Conservation (phyloP, 306 rosid genomes). For the Citrullus amarus region DNA sequence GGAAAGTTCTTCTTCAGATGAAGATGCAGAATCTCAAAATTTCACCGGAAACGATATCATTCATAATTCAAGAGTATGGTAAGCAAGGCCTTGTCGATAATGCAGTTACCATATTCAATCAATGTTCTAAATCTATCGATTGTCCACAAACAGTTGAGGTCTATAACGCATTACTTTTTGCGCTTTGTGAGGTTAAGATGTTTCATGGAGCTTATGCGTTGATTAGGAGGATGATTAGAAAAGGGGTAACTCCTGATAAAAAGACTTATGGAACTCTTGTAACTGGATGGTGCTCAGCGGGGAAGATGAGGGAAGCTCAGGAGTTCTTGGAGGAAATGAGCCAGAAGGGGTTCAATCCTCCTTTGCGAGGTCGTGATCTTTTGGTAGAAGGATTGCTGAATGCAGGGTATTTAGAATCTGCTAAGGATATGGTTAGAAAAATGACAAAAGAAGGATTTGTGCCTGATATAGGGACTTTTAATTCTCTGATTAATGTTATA, state of each 20-base stretch:
- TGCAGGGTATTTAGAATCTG: slow-evolving; percentile 62
- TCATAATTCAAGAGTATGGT: slow-evolving; percentile 56
- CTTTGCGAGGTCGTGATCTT: slow-evolving; percentile 79
- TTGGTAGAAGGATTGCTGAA: slow-evolving; percentile 70
- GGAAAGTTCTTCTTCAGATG: slow-evolving; percentile 61
- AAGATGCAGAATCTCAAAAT: slow-evolving; percentile 31
- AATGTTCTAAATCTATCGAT: slow-evolving; percentile 24
- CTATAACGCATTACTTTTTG: slow-evolving; percentile 57
- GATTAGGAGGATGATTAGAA: slow-evolving; percentile 64
- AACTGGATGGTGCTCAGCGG: slow-evolving; percentile 77
- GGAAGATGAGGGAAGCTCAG: slow-evolving; percentile 71
- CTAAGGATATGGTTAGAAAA: slow-evolving; percentile 60
- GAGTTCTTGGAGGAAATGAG: slow-evolving; percentile 70
- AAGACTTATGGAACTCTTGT: slow-evolving; percentile 53
- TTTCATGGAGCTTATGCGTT: slow-evolving; percentile 74
- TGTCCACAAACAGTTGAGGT: slow-evolving; percentile 41
- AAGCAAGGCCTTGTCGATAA: slow-evolving; percentile 58
- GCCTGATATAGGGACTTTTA: slow-evolving; percentile 66
- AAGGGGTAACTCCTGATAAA: slow-evolving; percentile 46
- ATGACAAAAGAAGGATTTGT: slow-evolving; percentile 51
- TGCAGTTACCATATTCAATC: slow-evolving; percentile 63
- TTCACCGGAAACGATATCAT: slow-evolving; percentile 53
- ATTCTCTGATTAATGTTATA: slow-evolving; percentile 38
- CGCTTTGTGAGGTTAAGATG: slow-evolving; percentile 60
- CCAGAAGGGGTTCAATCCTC: slow-evolving; percentile 64